Base-by-base conservation (phyloP, 768 basidiomycete genomes). In the Termitomyces sp. region DNA sequence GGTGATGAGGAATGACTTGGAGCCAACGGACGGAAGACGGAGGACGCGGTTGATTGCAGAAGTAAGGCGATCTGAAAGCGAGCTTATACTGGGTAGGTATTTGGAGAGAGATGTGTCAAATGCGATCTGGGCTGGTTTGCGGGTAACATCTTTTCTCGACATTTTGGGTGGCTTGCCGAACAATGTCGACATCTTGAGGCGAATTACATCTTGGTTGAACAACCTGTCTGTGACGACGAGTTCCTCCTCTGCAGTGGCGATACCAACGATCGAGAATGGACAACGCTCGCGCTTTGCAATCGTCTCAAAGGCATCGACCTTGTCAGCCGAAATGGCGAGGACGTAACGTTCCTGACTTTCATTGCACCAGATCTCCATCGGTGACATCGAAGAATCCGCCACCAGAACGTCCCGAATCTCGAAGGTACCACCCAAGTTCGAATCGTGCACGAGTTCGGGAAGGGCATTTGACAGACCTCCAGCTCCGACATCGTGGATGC, bases 361-460 rank as follows among this genome's bases (percentile, higher is more conserved):
- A 75, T 99, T 99, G 72, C 97, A 98, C 97, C 97, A 99, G 54
- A 98, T 98, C 76, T 98, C 96, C 96, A 99, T 98, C 0, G 97
- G 97, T 4, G 93, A 95, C 92, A 99, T 93, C 43, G 91, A 89
- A 29, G 83, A 81, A 72, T 98, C 97, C 34, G 94, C 96, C 45
- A 97, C 87, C 31, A 93, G 82, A 7, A 99, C 88, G 67, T 98
- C 92, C 25, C 96, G 81, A 66, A 99, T 96, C 77, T 99, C 97
- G 69, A 98, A 95, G 4, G 71, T 80, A 0, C 93, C 97, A 8
- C 97, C 97, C 5, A 97, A 81, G n/a, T 82, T 84, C 1, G 95
- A 91, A 74, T 98, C 96, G 70, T 98, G 96, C 2, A 99, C 97
- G 48, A 99, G 79, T 73, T 99, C 97, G 0, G 97, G 97, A 2